A percentile compares a stretch with the other conserved stretches of the same genome.
phyloP scores from a whole-genome alignment of 192 early-diverging fungal species.

The Dissophora globulifera region DNA sequence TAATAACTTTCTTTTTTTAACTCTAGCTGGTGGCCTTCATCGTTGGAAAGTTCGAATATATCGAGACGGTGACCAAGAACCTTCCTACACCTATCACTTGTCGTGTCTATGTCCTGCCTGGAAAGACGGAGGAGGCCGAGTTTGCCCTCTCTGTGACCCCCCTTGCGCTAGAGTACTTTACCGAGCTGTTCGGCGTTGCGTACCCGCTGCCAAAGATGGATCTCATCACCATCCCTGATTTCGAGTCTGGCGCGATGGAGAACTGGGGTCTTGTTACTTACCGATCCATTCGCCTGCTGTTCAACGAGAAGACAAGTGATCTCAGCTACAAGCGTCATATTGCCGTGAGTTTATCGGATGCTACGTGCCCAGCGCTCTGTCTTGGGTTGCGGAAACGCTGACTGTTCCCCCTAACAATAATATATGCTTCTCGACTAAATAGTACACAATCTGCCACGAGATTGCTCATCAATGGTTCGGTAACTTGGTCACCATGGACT shows the following conservation, averaged over 20 bases:
- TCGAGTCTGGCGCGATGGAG: constrained; percentile 91
- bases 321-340: constrained; percentile 82
- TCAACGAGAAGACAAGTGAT: constrained; percentile 81
- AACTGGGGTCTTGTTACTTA: constrained; percentile 98
- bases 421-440: no score
- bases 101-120: constrained; percentile 88
- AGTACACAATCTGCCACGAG: constrained; percentile 91
- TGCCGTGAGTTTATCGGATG: constrained; percentile 55
- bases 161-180: constrained; percentile 85
- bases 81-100: constrained; percentile 78
- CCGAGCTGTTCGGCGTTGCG: constrained; percentile 84
- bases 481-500: constrained; percentile 96
- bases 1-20: neutral
- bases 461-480: constrained; percentile 92
- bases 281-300: constrained; percentile 84
- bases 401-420: no score
- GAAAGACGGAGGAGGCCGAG: constrained; percentile 80
- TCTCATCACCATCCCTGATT: constrained; percentile 93
- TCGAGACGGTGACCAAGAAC: constrained; percentile 81
- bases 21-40: constrained; percentile 83
- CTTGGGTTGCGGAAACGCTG: no score
- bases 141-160: constrained; percentile 86
- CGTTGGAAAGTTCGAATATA: constrained; percentile 92
- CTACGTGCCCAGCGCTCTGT: no score
- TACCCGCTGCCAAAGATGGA: constrained; percentile 95